phyloP scores from a whole-genome alignment of 768 basidiomycete genomes.

The Podaxis sp. region DNA sequence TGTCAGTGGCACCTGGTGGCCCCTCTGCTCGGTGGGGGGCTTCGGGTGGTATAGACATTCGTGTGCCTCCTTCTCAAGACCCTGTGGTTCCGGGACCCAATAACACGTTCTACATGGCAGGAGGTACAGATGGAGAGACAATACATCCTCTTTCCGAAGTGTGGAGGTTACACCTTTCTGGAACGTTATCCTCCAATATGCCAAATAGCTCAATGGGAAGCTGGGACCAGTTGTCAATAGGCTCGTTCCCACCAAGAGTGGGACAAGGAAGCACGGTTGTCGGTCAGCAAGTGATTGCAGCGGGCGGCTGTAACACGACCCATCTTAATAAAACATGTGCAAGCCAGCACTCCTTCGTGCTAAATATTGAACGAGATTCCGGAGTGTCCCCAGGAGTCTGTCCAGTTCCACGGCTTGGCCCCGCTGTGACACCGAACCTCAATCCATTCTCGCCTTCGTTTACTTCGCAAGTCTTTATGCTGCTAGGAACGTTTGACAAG shows the following conservation, averaged over 20 bases:
- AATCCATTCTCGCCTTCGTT: constrained; percentile 55
- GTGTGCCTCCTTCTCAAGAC: constrained; percentile 38
- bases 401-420: constrained; percentile 61
- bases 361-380: constrained; percentile 35
- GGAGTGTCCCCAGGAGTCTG: constrained; percentile 44
- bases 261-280: constrained; percentile 60
- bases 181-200: constrained; percentile 67
- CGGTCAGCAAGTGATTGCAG: constrained; percentile 43
- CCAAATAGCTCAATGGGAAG: constrained; percentile 44
- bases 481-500: constrained; percentile 63
- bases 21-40: constrained; percentile 70
- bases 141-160: constrained; percentile 55
- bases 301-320: constrained; percentile 58
- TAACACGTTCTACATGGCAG: constrained; percentile 70
- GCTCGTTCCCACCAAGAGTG: constrained; percentile 33
- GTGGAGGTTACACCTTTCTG: constrained; percentile 67
- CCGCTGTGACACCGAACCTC: constrained; percentile 56
- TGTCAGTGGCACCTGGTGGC: constrained; percentile 43
- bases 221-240: constrained; percentile 51
- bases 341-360: constrained; percentile 52
- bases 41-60: constrained; percentile 67
- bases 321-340: constrained; percentile 47
- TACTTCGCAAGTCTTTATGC: constrained; percentile 58
- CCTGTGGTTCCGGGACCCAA: constrained; percentile 48
- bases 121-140: constrained; percentile 53